Base-by-base conservation (phyloP, 176 grass and related monocot genomes). In the Cenchrus americanus region DNA sequence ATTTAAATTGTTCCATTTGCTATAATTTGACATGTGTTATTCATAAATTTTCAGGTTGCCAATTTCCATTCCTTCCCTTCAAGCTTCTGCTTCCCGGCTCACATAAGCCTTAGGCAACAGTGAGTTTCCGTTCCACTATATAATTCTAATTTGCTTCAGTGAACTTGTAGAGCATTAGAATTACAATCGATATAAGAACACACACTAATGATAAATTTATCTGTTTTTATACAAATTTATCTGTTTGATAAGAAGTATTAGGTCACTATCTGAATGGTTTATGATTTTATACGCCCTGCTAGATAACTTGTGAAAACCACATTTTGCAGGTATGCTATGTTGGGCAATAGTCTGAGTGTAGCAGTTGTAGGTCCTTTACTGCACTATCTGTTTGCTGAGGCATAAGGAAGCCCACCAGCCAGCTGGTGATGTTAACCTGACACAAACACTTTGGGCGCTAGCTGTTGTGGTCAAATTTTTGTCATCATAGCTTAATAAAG, bases 11-110 rank as follows among this genome's bases (percentile, higher is more conserved):
- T 83, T 49, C 7, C 22, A 11, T 47, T 42, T 15, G 23, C 17
- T 66, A 61, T 69, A 11, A 64, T 62, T 80, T 82, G 78, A 47
- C 66, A 64, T 70, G 3, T 48, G 15, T 24, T 63, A 49, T 82
- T 86, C 4, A 76, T 86, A 9, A 60, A 61, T 94, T 88, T 92
- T 87, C 87, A 98, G 96, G 96, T 95, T 24, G 93, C 93, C 57
- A 98, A 98, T 94, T 83, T 98, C 73, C 96, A 98, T 84, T 94
- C 85, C 60, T 95, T 98, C 76, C 96, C 96, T n/a, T 60, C 34
- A 53, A 87, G 85, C 87, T 95, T 95, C 80, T 32, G 62, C 57
- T 98, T 98, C 79, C 96, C 91, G 12, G 67, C 80, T 76, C 80
- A 84, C 65, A 85, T 92, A 79, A 79, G 85, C 69, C 82, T 98